Base-by-base conservation (phyloP, 164 flowering plant genomes). In the Umbellularia californica region DNA sequence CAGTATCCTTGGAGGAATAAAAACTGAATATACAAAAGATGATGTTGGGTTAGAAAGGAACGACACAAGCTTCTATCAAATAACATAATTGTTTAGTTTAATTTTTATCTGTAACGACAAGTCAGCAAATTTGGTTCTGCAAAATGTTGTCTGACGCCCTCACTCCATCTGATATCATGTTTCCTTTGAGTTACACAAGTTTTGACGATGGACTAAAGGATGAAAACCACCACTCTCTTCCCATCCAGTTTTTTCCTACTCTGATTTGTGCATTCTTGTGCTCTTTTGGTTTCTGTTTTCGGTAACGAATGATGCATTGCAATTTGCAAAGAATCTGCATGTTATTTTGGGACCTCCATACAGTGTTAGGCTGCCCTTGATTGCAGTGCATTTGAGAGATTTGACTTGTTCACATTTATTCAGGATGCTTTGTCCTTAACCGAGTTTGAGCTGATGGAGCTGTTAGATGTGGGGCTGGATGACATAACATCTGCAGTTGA, bases 401-500 rank as follows among this genome's bases (percentile, higher is more conserved):
- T 19, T 67, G 70, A 3, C 30, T 50, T 28, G 14, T 47, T 41
- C 52, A 55, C 24, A 41, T 70, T 12, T 23, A 0, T 79, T 50
- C 79, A 93, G 98, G 98, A 91, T 66, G 96, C 89, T 3, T 81
- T 91, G 25, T 90, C 91, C 14, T 76, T 88, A 58, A 87, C 93
- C 5, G 98, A 93, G 77, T 91, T 88, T 41, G 96, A 93, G 80
- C 76, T 91, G 79, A 89, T 90, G 98, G 93, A 93, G 83, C 75
- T 93, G 81, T 72, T 90, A 77, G 98, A 91, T 79, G 90, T 90
- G 76, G 89, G 88, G 11, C 55, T 90, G 80, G 80, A 77, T 5
- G 90, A 88, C 73, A 90, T 91, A 28, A 72, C 68, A 27, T 79
- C 85, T 60, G 94, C 98, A 28, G 73, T 93, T 30, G 79, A 85